Evolutionary conservation across 2,329 filamentous ascomycete species (phyloP), one percentile per base, ranked within the genome.

Genomic region (Xylariaceae sp.): DNA sequence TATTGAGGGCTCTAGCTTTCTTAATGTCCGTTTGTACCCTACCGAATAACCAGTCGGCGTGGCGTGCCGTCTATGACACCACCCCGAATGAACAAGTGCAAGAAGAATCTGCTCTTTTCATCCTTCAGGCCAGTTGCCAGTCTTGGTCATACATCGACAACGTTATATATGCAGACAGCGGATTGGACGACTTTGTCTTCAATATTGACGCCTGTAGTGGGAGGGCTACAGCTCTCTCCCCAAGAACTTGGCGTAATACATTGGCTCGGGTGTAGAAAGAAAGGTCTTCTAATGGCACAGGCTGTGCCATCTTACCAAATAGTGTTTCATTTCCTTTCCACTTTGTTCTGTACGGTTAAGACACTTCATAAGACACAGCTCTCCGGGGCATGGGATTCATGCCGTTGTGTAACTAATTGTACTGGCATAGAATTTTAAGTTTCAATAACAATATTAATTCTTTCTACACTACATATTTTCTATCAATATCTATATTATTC

Each of bases 181-280:
- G 22, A 7, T 36, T 45, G n/a, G 45, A 48, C 22, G 48, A 45
- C 23, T 50, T 50, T 32, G 42, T 48, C 20, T 32, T 50, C 36
- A 39, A 37, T 25, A 11, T 46, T 22, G 45, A 44, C 32, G 21
- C 32, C 12, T 29, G 25, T 14, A 29, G 8, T 8, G 14, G 34
- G 17, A 20, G 17, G 34, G 34, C 34, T 10, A 36, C 34, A 16
- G 10, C 14, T 7, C 8, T 36, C 8, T 36, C 14, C 14, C 25
- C 25, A 14, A 29, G 25, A 29, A 14, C 25, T 29, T 29, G 25
- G 25, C 25, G 25, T 17, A 7, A 20, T 7, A 36, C 34, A 7
- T 16, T n/a, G 17, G 34, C 10, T 16, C 8, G 34, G 34, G 34
- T 7, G 34, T 29, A 29, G 25, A 29, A 29, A 14, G 25, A n/a